A percentile compares a stretch with the other conserved stretches of the same genome.
Evolutionary conservation across 2,329 filamentous ascomycete genomes (phyloP).

Genomic region (Penicillium concentricum): DNA sequence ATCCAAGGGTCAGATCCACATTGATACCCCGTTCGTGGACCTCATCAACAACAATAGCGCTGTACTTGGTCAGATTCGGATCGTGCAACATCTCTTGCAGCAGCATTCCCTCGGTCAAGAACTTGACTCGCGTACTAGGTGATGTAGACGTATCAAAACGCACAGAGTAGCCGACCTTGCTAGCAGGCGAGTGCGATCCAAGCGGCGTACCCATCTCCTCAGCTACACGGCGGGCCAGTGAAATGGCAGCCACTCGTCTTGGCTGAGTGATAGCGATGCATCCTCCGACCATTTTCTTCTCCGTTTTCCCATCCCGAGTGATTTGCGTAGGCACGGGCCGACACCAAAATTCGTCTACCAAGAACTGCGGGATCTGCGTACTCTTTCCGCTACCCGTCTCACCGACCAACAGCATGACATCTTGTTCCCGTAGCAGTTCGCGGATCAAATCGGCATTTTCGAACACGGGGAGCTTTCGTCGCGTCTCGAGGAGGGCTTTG

Average conservation of each 20-base stretch:
- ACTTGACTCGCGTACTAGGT: slow-evolving; percentile 84
- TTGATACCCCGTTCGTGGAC: slow-evolving; percentile 96
- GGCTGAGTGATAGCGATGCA: slow-evolving; percentile 94
- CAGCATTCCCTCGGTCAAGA: slow-evolving; percentile 92
- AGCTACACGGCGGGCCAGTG: slow-evolving; percentile 81
- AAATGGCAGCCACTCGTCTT: slow-evolving; percentile 87
- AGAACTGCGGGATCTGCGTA: slow-evolving; percentile 91
- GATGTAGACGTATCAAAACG: slow-evolving; percentile 87
- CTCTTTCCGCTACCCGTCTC: slow-evolving; percentile 97
- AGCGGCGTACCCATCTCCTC: slow-evolving; percentile 72
- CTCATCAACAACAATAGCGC: slow-evolving; percentile 88
- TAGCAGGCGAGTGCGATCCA: slow-evolving; percentile 57
- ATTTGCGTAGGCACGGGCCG: slow-evolving; percentile 57
- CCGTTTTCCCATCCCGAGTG: slow-evolving; percentile 23
- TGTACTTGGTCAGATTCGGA: slow-evolving; percentile 78
- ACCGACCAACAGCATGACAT: slow-evolving; percentile 82
- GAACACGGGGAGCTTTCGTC: slow-evolving; percentile 79
- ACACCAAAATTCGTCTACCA: slow-evolving; percentile 79
- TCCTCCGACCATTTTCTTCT: slow-evolving; percentile 61
- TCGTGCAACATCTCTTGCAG: slow-evolving; percentile 90
- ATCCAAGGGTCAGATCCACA: slow-evolving; percentile 86
- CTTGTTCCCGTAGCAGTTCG: slow-evolving; percentile 59
- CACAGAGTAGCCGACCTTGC: slow-evolving; percentile 85
- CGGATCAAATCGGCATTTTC: slow-evolving; percentile 69
- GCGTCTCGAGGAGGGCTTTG: slow-evolving; percentile 48